Percentiles rank a stretch among this genome's conserved stretches.
Conservation (phyloP, 495 filamentous ascomycete genomes). For the Chaetomium fimeti region DNA sequence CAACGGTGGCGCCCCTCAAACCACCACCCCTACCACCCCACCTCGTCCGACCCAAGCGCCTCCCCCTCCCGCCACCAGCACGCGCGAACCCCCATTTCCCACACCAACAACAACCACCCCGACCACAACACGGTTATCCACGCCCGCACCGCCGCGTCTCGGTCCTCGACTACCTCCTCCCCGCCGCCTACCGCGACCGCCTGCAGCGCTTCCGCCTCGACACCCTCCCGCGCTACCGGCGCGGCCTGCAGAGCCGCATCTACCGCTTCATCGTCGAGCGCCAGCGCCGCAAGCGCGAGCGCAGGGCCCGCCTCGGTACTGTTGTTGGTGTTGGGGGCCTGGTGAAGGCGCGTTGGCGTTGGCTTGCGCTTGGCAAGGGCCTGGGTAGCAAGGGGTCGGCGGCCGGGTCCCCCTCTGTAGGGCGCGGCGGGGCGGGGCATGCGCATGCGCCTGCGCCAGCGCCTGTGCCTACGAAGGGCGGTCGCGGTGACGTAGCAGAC, state of each 20-base stretch:
- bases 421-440: neutral
- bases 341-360: neutral
- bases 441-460: too few species aligned
- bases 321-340: neutral
- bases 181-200: slow-evolving; percentile 58
- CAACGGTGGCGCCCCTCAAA: slow-evolving; percentile 8
- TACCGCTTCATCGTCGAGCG: slow-evolving; percentile 68
- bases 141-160: slow-evolving; percentile 28
- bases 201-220: slow-evolving; percentile 67
- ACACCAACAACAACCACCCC: neutral
- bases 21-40: slow-evolving; percentile 1
- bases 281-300: slow-evolving; percentile 39
- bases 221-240: slow-evolving; percentile 66
- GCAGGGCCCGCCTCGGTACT: neutral
- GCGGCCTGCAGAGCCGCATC: slow-evolving; percentile 68
- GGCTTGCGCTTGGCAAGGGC: neutral
- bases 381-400: neutral
- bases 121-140: neutral
- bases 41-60: slow-evolving; percentile 5
- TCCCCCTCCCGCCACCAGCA: neutral
- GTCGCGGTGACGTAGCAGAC: slow-evolving; percentile 47
- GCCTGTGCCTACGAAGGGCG: slow-evolving; percentile 33
- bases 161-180: slow-evolving; percentile 56
- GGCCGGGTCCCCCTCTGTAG: neutral
- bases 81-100: too few species aligned